phyloP scores from a whole-genome alignment of 495 filamentous ascomycete species.

The Rhizodiscina lignyota region DNA sequence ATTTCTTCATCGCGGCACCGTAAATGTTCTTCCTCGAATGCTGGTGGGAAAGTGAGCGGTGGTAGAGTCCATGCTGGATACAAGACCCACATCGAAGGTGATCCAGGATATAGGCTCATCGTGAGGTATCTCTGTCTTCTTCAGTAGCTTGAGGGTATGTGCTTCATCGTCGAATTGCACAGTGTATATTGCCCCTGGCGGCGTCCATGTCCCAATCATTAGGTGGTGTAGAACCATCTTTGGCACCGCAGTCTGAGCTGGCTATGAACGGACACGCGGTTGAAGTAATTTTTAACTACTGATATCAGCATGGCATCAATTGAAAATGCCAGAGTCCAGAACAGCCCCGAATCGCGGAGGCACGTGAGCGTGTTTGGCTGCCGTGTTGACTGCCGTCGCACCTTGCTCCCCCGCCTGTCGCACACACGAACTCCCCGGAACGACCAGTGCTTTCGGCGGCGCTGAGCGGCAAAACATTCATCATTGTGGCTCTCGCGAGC shows the following conservation, averaged over 20 bases:
- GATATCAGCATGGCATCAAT: no score
- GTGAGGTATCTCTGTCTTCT: conserved; percentile 60
- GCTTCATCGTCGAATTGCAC: conserved; percentile 68
- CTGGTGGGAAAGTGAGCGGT: conserved; percentile 22
- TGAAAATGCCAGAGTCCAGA: no score
- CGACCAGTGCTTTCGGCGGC: no score
- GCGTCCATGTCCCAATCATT: conserved; percentile 75
- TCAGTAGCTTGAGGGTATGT: conserved; percentile 49
- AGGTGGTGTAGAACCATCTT: conserved; percentile 52
- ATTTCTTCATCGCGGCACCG: conserved; percentile 79
- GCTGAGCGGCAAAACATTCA: no score
- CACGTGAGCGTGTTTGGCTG: no score
- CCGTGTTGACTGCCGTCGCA: no score
- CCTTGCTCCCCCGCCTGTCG: no score
- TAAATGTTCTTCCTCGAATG: conserved; percentile 71
- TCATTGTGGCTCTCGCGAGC: no score
- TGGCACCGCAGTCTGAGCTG: neutral
- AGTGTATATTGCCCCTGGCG: conserved; percentile 71
- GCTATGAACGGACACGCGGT: no score
- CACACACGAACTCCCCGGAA: no score
- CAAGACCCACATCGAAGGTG: conserved; percentile 53
- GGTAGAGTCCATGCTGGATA: neutral
- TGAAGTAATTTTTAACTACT: no score
- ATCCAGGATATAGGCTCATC: conserved; percentile 85
- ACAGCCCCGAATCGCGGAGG: no score